Evolutionary conservation across 2,329 filamentous ascomycete genomes (phyloP), one percentile per base, ranked within the genome.

Genomic region (Fusarium brachygibbosum): DNA sequence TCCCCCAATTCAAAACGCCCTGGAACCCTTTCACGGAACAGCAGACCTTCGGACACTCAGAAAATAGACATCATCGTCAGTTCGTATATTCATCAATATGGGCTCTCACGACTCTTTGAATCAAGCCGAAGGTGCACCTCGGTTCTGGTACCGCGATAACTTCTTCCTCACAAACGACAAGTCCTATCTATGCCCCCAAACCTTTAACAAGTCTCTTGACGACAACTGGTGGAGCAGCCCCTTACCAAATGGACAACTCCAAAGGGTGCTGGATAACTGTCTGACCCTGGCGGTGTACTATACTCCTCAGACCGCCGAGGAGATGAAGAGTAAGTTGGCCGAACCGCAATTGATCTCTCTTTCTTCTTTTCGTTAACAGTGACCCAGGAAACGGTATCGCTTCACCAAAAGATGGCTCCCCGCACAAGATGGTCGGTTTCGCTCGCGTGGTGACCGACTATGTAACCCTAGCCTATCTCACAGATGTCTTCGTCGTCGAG

Each of bases 361-460:
- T 37, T 41, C 25, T 50, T 31, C 16, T 23, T 16, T 54, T 14
- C 42, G 32, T 48, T 74, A 41, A 75, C 57, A 48, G 12, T 35
- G 7, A 2, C 10, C 21, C 17, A 82, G 80, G 66, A 53, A 76
- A 78, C 52, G 77, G 78, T 25, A 69, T 75, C 29, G 75, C 76
- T 25, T 73, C 75, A 31, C 73, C 74, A 28, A 72, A 75, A 28
- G 66, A 74, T 49, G 77, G 78, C 32, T 73, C 77, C 23, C 68
- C 74, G 14, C 74, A 79, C 41, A 74, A 75, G 28, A 77, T 83
- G 74, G 78, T 81, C 53, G 82, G 82, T 58, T 77, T 83, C 56
- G 78, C 79, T 46, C 80, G 91, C 34, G 77, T 91, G n/a, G 81
- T 93, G 52, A 93, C 91, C 11, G 91, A 93, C 77, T 85, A 87